These are phyloP conservation scores for Cyphellophora europaea DNA, from an alignment of 2,329 filamentous ascomycete species.

Conservation along the genomic window DNA sequence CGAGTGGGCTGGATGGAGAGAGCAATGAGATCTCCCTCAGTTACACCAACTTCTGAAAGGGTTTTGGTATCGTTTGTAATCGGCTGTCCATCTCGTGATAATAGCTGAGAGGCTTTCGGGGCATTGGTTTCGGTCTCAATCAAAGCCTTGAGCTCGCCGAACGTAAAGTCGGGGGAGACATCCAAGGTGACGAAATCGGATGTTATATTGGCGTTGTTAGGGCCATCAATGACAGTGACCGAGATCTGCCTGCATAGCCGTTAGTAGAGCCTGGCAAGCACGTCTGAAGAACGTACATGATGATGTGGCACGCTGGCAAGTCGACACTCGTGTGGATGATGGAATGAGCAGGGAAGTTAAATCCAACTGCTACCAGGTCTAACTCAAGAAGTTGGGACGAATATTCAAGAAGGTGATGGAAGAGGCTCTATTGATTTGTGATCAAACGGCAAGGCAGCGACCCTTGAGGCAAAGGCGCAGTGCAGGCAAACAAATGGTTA, in stretches of 20 bases:
- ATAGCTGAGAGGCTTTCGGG: constrained; percentile 62
- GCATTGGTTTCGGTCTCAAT: constrained; percentile 77
- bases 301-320: no score
- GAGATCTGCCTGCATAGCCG: constrained; percentile 64
- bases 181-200: constrained; percentile 74
- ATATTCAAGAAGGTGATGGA: constrained; percentile 1
- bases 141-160: constrained; percentile 77
- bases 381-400: neutral
- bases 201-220: constrained; percentile 53
- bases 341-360: no score
- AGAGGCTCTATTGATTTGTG: no score
- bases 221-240: constrained; percentile 72
- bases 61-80: constrained; percentile 71
- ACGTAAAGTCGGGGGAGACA: constrained; percentile 69
- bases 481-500: no score
- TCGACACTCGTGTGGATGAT: no score
- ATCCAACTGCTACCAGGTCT: no score
- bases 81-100: constrained; percentile 82
- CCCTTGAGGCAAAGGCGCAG: no score
- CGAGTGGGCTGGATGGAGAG: constrained; percentile 63
- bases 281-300: no score
- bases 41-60: constrained; percentile 69
- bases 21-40: constrained; percentile 85
- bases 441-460: no score
- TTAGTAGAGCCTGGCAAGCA: constrained; percentile 5